A percentile compares a stretch with the other conserved stretches of the same genome.
phyloP scores from a whole-genome alignment of 805 yeast species.

The Lachancea dasiensis region DNA sequence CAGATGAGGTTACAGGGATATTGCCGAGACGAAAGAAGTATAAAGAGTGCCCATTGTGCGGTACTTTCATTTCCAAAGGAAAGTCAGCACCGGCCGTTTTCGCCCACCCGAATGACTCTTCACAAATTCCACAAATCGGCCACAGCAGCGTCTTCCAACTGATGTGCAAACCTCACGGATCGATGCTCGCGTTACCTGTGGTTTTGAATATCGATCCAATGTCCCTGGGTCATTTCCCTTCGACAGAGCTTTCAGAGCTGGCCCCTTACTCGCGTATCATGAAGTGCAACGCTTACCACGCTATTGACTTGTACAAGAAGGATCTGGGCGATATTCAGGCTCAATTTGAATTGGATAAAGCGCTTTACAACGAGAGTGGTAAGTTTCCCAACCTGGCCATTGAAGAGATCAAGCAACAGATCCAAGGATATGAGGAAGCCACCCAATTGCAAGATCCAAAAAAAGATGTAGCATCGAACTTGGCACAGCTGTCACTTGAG shows the following conservation, averaged over 20 bases:
- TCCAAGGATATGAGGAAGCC: conserved; percentile 33
- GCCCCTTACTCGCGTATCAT: conserved; percentile 59
- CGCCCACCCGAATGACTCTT: conserved; percentile 42
- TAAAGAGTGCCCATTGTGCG: conserved; percentile 79
- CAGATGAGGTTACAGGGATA: conserved; percentile 26
- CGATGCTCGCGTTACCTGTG: conserved; percentile 45
- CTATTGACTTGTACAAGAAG: conserved; percentile 45
- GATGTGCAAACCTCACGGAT: conserved; percentile 49
- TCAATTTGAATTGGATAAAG: conserved; percentile 52
- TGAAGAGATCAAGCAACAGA: conserved; percentile 43
- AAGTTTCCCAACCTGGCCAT: conserved; percentile 50
- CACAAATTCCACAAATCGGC: conserved; percentile 53
- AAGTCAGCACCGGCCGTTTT: conserved; percentile 63
- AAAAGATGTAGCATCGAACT: background rate
- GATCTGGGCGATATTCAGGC: conserved; percentile 53
- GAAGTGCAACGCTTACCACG: conserved; percentile 54
- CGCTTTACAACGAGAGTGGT: conserved; percentile 55
- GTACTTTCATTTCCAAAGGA: conserved; percentile 46
- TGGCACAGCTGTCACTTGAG: conserved; percentile 12
- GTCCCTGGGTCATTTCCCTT: conserved; percentile 48
- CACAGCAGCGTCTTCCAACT: conserved; percentile 54
- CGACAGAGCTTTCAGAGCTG: conserved; percentile 38
- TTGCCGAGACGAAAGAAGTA: conserved; percentile 41
- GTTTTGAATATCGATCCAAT: conserved; percentile 37
- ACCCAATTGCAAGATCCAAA: conserved; percentile 11